Base-by-base conservation (phyloP, 2,329 filamentous ascomycete genomes). In the Scedosporium aurantiacum region DNA sequence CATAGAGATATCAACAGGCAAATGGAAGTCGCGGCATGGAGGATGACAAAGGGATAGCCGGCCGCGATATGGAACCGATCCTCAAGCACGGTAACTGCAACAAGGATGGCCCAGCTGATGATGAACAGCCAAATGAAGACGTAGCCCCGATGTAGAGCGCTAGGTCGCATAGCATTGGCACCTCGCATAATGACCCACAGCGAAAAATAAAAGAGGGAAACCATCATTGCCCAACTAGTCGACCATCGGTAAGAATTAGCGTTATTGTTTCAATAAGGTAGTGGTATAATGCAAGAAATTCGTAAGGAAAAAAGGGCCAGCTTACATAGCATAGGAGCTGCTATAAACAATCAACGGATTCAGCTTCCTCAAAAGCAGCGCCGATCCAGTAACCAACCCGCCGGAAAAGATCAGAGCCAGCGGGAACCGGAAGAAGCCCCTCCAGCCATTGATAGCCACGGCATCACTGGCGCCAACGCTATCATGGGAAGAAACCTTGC, bases 291-390 rank as follows among this genome's bases (percentile, higher is more conserved):
- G 12, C 16, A n/a, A 47, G 43, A 47, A 21, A 12, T 8, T 32
- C 28, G 6, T 32, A 18, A 47, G 21, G 27, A 43, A 6, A 21
- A 21, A 1, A 6, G 23, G 1, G 12, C 21, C 0, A 7, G 75
- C 79, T 72, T 70, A 82, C 69, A 97, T 88, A 4, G 89, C 81
- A 71, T 94, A 97, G 57, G 86, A 82, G 67, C 89, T 95, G 74
- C 90, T 92, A 75, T 97, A 94, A n/a, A 94, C 78, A 67, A 97
- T 91, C 67, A 90, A 82, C 1, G 93, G 91, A 69, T 97, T 97
- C 70, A 93, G 76, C 72, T 94, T 95, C 43, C 83, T 83, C 50
- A 96, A 68, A 59, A 97, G 74, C 66, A 89, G 89, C 1, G 89
- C 88, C 18, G 90, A 78, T 0, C 84, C 89, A 25, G 95, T 72